Evolutionary conservation across 345 rosid species (phyloP), one percentile per base, ranked within the genome.

Genomic region (Camelina hispida): DNA sequence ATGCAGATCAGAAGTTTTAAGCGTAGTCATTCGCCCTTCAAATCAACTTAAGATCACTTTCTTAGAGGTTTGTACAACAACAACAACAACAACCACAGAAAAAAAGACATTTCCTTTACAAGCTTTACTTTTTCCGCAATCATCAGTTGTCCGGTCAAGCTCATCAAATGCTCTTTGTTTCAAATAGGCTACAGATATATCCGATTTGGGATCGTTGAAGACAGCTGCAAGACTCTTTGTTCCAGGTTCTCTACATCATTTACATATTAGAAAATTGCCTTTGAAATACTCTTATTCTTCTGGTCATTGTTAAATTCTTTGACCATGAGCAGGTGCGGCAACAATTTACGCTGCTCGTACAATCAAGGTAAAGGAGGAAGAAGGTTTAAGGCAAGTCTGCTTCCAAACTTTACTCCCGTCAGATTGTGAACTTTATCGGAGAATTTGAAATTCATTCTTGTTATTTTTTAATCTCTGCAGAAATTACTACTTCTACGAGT

Each of bases 1-100:
- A n/a, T 68, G 80, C 85, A 94, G 98, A 69, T 91, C 79, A 18
- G 97, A 91, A 83, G 92, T 85, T 46, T 40, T 94, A 22, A 90
- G 92, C 66, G 98, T 90, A 54, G 87, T 94, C 46, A 73, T 88
- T 76, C 86, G 88, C 25, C 87, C 96, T 9, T 79, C 97, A 62
- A 94, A 90, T 85, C 85, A 79, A 79, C 95, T 94, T 62, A 94
- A 91, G 86, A 87, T 94, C 80, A 94, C 98, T 68, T 91, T 91
- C 85, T 87, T 94, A 74, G 98, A 94, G 96, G 96, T 89, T 69
- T 85, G 81, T 8, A 17, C 35, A 50, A 32, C 14, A 12, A 25
- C 3, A 25, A 25, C 28, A 25, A 23, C 25, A 23, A 2, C 2
- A 23, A 23, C 2, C 1, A 23, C 28, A 61, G 52, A 23, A 34